A percentile compares a stretch with the other conserved stretches of the same genome.
Evolutionary conservation across 495 filamentous ascomycete species (phyloP).

Genomic region (Polyplosphaeria fusca): DNA sequence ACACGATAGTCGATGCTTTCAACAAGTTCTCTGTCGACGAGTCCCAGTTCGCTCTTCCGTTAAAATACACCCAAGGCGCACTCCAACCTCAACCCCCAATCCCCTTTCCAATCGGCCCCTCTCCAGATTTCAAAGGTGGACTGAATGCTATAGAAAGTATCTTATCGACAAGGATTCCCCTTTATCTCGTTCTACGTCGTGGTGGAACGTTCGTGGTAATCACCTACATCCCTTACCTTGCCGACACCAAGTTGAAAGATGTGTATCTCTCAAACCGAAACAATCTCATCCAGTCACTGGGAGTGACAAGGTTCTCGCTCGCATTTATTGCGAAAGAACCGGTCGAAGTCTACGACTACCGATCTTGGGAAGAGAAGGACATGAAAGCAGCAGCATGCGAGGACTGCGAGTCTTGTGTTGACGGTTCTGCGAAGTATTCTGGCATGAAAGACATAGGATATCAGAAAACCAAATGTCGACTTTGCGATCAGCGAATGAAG

Average conservation of each 20-base stretch:
- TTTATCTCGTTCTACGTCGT: constrained; percentile 12
- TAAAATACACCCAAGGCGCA: not conserved
- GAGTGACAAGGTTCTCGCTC: not conserved
- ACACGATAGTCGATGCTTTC: too few relatives aligned
- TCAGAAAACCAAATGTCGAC: constrained; percentile 14
- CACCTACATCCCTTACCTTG: constrained; percentile 20
- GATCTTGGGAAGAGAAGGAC: constrained; percentile 18
- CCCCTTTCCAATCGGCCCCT: not conserved
- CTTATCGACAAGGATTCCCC: not conserved
- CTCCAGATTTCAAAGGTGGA: not conserved
- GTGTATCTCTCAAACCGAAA: constrained; percentile 3
- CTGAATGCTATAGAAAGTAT: not conserved
- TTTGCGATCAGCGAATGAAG: constrained; percentile 26
- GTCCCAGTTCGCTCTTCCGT: not conserved
- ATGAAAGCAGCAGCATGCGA: not conserved
- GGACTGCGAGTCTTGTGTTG: not conserved
- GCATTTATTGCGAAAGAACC: constrained; percentile 18
- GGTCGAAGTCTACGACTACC: constrained; percentile 9
- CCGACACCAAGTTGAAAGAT: not conserved
- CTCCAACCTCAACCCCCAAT: not conserved
- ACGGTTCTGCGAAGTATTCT: not conserved
- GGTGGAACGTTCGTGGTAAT: not conserved
- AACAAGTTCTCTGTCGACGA: not conserved
- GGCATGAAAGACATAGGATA: constrained; percentile 8
- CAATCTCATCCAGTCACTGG: constrained; percentile 1